Base-by-base conservation (phyloP, 768 basidiomycete genomes). In the Paxillus involutus region DNA sequence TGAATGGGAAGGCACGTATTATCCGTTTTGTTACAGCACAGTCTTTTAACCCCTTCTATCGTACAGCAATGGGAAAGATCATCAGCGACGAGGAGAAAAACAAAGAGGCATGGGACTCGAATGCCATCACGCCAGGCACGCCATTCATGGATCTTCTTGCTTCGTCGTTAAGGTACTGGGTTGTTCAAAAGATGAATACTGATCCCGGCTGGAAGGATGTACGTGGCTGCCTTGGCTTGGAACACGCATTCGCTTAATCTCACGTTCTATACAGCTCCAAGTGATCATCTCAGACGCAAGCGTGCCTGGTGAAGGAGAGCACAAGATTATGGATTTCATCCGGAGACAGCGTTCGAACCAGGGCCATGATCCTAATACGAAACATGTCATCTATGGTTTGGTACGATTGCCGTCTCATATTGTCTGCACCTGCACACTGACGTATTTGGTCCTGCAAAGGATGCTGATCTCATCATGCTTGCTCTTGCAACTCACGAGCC, bases 321-420 rank as follows among this genome's bases (percentile, higher is more conserved):
- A 99, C 72, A 99, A 99, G 77, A 98, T 99, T 59, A 98, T 99
- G 94, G 97, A 98, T 69, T 98, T 83, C 69, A 96, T 99, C 59
- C 80, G 97, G 51, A 80, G 95, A 33, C 95, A 97, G 63, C 82
- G 97, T 48, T 78, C 81, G 47, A 91, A 95, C 65, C 81, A 82
- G 21, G 89, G 86, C n/a, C 88, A 98, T 72, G 88, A 99, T 70
- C 88, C 96, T 17, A 98, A 99, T 67, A 98, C 94, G 3, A 79
- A 80, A 33, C 97, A 99, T 68, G 96, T 98, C 51, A 98, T 99
- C 58, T 99, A 98, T 74, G 97, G 97, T 61, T 75, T 99, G 68
- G 94, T 95, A 64, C 55, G 88, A 69, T 35, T 47, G 16, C 13
- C 12, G 6, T 37, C 36, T 6, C 33, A 4, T 41, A 49, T 16